Percentiles rank a stretch among this genome's conserved stretches.
phyloP scores from a whole-genome alignment of 352 stramenopile genomes.

The Pythium aphanidermatum region DNA sequence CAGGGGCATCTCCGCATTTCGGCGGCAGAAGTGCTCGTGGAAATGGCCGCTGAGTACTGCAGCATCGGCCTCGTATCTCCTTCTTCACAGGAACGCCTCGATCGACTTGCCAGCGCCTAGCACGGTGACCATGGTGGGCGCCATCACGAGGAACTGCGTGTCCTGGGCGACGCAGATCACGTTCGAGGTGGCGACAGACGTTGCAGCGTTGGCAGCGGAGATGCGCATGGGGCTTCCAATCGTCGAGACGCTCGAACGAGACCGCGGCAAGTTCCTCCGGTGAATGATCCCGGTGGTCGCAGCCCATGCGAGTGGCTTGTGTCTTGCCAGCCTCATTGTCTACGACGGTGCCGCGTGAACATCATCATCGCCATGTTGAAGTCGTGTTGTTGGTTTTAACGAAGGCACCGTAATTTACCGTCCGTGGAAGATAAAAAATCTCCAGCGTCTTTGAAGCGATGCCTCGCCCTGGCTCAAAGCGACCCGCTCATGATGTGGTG shows the following conservation, averaged over 20 bases:
- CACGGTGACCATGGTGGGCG: background rate
- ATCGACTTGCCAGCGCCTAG: background rate
- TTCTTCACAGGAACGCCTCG: background rate
- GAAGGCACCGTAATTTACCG: too few relatives aligned
- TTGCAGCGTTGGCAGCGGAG: background rate
- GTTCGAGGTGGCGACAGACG: background rate
- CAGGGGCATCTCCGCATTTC: background rate
- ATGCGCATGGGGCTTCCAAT: conserved; percentile 1
- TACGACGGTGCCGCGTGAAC: background rate
- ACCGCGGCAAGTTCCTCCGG: background rate
- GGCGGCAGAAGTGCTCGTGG: background rate
- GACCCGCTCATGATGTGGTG: too few relatives aligned
- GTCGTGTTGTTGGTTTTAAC: background rate
- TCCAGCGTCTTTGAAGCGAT: too few relatives aligned
- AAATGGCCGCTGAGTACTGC: conserved; percentile 9
- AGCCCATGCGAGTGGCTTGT: background rate
- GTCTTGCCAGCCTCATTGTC: conserved; percentile 1
- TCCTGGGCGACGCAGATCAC: conserved; percentile 1
- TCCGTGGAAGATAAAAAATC: too few relatives aligned
- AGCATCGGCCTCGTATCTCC: conserved; percentile 7
- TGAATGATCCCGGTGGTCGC: background rate
- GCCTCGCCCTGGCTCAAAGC: too few relatives aligned
- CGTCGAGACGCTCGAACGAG: background rate
- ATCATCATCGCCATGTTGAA: background rate
- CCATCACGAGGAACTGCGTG: too few relatives aligned